Conservation (phyloP, 2,329 filamentous ascomycete genomes). For the Diplodia scrobiculata region DNA sequence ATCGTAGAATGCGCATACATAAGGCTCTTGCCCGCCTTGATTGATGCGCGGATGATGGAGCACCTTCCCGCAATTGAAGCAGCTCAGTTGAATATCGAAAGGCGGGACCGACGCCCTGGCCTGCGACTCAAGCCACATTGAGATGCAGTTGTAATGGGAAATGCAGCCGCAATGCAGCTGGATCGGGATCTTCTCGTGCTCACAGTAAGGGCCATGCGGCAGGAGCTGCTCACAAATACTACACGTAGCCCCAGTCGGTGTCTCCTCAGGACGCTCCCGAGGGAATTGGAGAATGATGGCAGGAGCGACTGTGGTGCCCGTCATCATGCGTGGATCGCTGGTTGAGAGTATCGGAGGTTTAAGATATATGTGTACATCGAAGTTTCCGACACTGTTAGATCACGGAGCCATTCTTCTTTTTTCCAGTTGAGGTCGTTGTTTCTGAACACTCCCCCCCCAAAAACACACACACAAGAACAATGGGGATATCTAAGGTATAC, state of each 20-base stretch:
- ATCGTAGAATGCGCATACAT: not conserved
- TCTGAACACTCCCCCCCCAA: not conserved
- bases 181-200: not conserved
- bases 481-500: not conserved
- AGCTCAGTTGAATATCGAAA: not conserved
- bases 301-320: no score
- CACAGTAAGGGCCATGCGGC: no score
- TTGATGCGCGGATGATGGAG: not conserved
- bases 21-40: not conserved
- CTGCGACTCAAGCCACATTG: not conserved
- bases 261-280: not conserved
- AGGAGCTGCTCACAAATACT: not conserved
- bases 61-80: not conserved
- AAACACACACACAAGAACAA: not conserved
- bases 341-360: not conserved
- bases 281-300: not conserved
- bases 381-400: not conserved
- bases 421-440: not conserved
- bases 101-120: not conserved
- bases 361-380: not conserved
- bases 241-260: not conserved
- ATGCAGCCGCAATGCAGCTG: not conserved
- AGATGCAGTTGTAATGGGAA: not conserved
- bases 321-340: no score
- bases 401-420: not conserved